phyloP scores from a whole-genome alignment of 2,329 filamentous ascomycete genomes.

The Diplodia intermedia region DNA sequence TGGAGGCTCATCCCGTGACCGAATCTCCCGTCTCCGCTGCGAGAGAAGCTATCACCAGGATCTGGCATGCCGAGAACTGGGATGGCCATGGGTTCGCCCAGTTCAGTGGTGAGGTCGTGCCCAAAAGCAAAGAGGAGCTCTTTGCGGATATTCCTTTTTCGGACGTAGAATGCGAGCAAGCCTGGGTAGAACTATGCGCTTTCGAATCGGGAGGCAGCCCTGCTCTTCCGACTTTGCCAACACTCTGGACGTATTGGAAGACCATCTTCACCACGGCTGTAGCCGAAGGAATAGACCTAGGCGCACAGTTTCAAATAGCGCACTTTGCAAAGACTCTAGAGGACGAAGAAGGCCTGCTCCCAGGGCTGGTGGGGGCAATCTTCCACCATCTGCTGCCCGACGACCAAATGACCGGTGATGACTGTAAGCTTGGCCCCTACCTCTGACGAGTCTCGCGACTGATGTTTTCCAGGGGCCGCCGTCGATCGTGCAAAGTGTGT shows the following conservation, averaged over 20 bases:
- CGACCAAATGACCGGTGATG: conserved; percentile 39
- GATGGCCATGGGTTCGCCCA: conserved; percentile 41
- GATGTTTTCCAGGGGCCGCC: conserved; percentile 41
- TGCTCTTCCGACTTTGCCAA: conserved; percentile 57
- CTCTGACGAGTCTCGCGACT: not conserved
- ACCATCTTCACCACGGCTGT: conserved; percentile 51
- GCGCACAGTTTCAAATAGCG: conserved; percentile 45
- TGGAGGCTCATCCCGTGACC: conserved; percentile 51
- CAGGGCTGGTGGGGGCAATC: conserved; percentile 48
- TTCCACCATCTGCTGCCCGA: conserved; percentile 45
- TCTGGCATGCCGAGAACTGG: conserved; percentile 33
- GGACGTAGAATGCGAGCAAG: conserved; percentile 57
- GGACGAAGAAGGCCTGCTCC: conserved; percentile 47
- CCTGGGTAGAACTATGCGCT: conserved; percentile 60
- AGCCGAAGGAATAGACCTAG: conserved; percentile 52
- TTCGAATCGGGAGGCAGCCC: conserved; percentile 56
- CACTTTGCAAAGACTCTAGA: conserved; percentile 44
- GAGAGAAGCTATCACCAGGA: conserved; percentile 42
- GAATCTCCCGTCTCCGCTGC: conserved; percentile 48
- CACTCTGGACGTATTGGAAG: conserved; percentile 58
- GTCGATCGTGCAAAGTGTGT: conserved; percentile 45
- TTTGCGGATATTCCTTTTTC: conserved; percentile 62
- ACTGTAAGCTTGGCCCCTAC: conserved; percentile 32
- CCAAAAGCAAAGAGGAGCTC: conserved; percentile 47
- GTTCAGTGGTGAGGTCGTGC: conserved; percentile 37